Evolutionary conservation across 495 filamentous ascomycete species (phyloP), one percentile per base, ranked within the genome.

Genomic region (Tirmania nivea): DNA sequence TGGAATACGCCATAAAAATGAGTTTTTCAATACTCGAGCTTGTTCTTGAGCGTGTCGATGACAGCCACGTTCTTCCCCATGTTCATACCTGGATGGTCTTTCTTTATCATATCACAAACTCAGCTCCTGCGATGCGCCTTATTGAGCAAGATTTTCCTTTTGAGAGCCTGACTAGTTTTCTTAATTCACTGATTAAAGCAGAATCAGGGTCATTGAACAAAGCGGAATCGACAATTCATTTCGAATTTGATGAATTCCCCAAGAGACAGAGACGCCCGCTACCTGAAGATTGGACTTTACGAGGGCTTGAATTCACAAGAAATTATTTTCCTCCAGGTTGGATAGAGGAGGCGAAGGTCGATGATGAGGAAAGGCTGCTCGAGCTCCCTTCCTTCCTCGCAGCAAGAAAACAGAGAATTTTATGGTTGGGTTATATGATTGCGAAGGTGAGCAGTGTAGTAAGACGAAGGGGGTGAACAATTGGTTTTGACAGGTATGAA

Each of bases 261-360:
- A 56, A 62, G 48, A 62, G 71, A 7, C 69, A 77, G 2, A 73
- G 60, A 8, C 69, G 75, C n/a, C 85, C 85, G 5, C 63, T 94
- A 0, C 79, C 85, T 0, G 90, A 95, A 57, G 90, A 97, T 57
- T 94, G 78, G 55, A 70, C 79, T 0, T 77, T 93, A 53, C 75
- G 81, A 6, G 90, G 88, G 0, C 74, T 88, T 17, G 61, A 79
- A 3, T 94, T 81, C 78, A 75, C 74, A 4, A 72, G 78, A 45
- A 62, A 67, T 10, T 84, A 86, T 54, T 90, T 79, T 53, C 84
- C 84, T 0, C 57, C 69, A 0, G 63, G 69, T 1, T 94, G 80
- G 72, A 94, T 94, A 60, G 63, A 71, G 3, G 73, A 75, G 51
- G 74, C 78, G 12, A 74, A 74, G 56, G 73, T 80, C 7, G 85